A percentile compares a stretch with the other conserved stretches of the same genome.
phyloP scores from a whole-genome alignment of 768 basidiomycete species.

The Hericium erinaceus region DNA sequence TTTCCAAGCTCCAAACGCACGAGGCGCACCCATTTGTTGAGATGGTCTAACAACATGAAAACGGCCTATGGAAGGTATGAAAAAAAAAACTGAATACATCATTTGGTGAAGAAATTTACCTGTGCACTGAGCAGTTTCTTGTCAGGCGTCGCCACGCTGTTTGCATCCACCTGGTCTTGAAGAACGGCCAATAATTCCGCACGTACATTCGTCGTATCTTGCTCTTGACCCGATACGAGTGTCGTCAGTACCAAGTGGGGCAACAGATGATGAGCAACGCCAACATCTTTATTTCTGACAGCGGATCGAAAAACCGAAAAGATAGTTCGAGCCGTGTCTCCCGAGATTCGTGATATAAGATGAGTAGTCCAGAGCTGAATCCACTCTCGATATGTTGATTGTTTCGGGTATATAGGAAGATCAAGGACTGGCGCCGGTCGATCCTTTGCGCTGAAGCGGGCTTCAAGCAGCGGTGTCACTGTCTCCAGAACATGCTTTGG shows the following conservation, averaged over 20 bases:
- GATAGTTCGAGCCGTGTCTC: slow-evolving; percentile 49
- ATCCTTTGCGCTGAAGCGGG: slow-evolving; percentile 41
- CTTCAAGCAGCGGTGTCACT: slow-evolving; percentile 73
- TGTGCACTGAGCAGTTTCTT: slow-evolving; percentile 91
- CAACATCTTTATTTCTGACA: slow-evolving; percentile 81
- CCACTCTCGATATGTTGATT: slow-evolving; percentile 91
- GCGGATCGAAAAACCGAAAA: slow-evolving; percentile 75
- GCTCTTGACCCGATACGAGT: slow-evolving; percentile 63
- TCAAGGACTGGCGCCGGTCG: slow-evolving; percentile 21
- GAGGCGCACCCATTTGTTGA: slow-evolving; percentile 81
- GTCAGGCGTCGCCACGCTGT: slow-evolving; percentile 53
- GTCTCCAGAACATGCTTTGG: slow-evolving; percentile 82
- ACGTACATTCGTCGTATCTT: slow-evolving; percentile 55
- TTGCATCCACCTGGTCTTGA: slow-evolving; percentile 70
- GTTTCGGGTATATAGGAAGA: slow-evolving; percentile 72
- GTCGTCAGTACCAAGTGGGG: slow-evolving; percentile 88
- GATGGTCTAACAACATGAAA: slow-evolving; percentile 90
- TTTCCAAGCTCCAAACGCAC: slow-evolving; percentile 50
- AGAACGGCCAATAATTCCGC: slow-evolving; percentile 74
- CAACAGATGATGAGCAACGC: slow-evolving; percentile 85
- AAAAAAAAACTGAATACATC: not conserved
- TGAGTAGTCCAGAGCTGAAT: slow-evolving; percentile 82
- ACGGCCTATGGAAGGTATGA: slow-evolving; percentile 50
- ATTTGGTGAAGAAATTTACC: slow-evolving; percentile 32
- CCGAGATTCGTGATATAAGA: slow-evolving; percentile 61